These are phyloP conservation scores for Lasiosphaeris hirsuta DNA, from an alignment of 495 filamentous ascomycete genomes.

Conservation along the genomic window DNA sequence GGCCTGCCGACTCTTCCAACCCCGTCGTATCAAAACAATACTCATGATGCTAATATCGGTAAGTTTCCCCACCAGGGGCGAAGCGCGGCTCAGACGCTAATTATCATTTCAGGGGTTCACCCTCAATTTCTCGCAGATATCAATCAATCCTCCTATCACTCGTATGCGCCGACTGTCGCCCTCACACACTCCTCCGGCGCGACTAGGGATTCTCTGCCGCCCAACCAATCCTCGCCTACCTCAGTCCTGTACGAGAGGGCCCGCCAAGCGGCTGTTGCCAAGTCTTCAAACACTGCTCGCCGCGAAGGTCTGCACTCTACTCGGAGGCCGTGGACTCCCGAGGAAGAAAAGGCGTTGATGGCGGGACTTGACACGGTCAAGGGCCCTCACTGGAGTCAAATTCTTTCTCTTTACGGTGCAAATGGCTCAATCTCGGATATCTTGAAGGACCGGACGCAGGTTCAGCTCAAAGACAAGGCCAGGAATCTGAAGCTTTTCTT, in stretches of 20 bases:
- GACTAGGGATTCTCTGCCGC: constrained; percentile 43
- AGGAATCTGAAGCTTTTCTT: constrained; percentile 94
- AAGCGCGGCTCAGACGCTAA: not conserved
- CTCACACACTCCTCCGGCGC: constrained; percentile 6
- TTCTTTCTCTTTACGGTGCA: constrained; percentile 80
- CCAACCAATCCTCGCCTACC: constrained; percentile 72
- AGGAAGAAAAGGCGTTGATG: constrained; percentile 92
- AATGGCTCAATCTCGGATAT: constrained; percentile 80
- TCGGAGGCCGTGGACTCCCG: constrained; percentile 81
- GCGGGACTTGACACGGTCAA: constrained; percentile 86
- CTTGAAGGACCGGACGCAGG: constrained; percentile 89
- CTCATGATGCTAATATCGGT: constrained; percentile 11
- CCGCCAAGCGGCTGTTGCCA: constrained; percentile 75
- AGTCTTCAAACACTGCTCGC: constrained; percentile 69
- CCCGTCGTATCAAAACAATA: constrained; percentile 7
- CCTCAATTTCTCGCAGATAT: constrained; percentile 19
- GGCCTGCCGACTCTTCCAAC: constrained; percentile 16
- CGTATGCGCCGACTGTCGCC: constrained; percentile 16
- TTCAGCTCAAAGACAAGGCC: constrained; percentile 94
- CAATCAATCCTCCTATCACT: constrained; percentile 21
- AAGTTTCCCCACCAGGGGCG: not conserved
- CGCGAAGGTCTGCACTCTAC: constrained; percentile 78
- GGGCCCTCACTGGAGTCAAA: constrained; percentile 94
- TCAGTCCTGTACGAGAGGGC: constrained; percentile 78
- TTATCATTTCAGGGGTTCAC: constrained; percentile 1